phyloP scores from a whole-genome alignment of 768 basidiomycete genomes.

The Coprinopsis cinerea region DNA sequence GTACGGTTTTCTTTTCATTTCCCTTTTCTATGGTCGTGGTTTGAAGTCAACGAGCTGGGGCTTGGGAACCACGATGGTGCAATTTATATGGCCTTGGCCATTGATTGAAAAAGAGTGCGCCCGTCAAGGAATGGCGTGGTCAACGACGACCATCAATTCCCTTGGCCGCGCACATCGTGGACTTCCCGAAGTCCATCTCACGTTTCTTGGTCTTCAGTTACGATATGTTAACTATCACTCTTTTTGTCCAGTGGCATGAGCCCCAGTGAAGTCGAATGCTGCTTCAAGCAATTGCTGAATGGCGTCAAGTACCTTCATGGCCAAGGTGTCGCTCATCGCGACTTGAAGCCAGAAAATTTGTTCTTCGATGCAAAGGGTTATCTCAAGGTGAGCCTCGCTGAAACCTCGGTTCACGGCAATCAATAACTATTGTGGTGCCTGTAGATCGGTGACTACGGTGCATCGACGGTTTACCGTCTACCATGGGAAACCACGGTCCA shows the following conservation, averaged over 20 bases:
- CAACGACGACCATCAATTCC: background rate
- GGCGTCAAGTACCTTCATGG: constrained; percentile 90
- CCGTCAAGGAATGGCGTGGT: background rate
- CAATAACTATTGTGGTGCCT: background rate
- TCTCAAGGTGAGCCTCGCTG: constrained; percentile 63
- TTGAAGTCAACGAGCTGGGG: background rate
- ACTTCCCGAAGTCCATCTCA: background rate
- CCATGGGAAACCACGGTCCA: constrained; percentile 98
- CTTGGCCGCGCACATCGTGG: background rate
- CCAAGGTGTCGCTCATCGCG: constrained; percentile 96
- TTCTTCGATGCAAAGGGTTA: constrained; percentile 91
- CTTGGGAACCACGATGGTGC: background rate
- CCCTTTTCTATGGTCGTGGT: no score
- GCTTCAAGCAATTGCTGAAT: constrained; percentile 91
- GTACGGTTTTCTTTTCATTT: constrained; percentile 16
- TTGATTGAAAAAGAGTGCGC: background rate
- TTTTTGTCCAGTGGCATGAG: constrained; percentile 53
- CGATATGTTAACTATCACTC: background rate
- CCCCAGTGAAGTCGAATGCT: constrained; percentile 90
- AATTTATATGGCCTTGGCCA: background rate
- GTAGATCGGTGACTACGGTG: constrained; percentile 97
- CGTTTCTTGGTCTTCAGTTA: background rate
- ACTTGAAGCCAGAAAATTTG: constrained; percentile 97
- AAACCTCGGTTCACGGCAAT: background rate
- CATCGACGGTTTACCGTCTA: constrained; percentile 96